phyloP scores from a whole-genome alignment of 2,329 filamentous ascomycete species.

The Colletotrichum sp. region DNA sequence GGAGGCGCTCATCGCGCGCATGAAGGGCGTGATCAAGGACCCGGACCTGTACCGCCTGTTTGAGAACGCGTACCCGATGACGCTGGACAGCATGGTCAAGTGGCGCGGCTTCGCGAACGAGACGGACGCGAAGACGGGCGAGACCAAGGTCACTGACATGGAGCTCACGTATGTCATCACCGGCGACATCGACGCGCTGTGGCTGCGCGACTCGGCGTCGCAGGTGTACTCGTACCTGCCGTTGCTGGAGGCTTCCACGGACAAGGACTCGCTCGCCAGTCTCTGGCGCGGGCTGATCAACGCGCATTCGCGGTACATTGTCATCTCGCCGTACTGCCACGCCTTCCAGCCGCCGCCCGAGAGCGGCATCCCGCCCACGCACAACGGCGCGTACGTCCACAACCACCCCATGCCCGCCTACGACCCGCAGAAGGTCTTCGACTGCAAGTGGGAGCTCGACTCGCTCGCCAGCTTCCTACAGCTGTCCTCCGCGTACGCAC shows the following conservation, averaged over 20 bases:
- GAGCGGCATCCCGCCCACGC: constrained; percentile 64
- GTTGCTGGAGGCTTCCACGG: constrained; percentile 58
- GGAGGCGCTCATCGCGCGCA: constrained; percentile 68
- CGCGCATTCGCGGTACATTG: constrained; percentile 70
- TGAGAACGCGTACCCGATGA: constrained; percentile 84
- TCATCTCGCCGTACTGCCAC: constrained; percentile 81
- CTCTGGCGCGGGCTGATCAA: constrained; percentile 76
- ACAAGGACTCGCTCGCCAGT: constrained; percentile 64
- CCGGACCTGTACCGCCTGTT: constrained; percentile 79
- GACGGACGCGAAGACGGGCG: constrained; percentile 23
- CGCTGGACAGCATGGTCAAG: constrained; percentile 79
- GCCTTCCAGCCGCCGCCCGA: constrained; percentile 86
- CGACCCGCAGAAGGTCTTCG: constrained; percentile 71
- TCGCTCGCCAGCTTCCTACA: constrained; percentile 87
- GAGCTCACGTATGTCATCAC: constrained; percentile 81
- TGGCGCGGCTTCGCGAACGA: constrained; percentile 69
- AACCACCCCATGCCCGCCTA: constrained; percentile 67
- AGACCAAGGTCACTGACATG: constrained; percentile 45
- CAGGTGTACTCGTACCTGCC: constrained; percentile 73
- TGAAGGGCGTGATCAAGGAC: constrained; percentile 45
- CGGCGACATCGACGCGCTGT: constrained; percentile 85
- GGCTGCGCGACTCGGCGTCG: constrained; percentile 83
- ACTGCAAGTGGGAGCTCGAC: constrained; percentile 93
- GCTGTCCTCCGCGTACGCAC: constrained; percentile 77
- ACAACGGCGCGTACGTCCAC: constrained; percentile 62